Base-by-base conservation (phyloP, 345 rosid genomes). In the Brassica cretica region DNA sequence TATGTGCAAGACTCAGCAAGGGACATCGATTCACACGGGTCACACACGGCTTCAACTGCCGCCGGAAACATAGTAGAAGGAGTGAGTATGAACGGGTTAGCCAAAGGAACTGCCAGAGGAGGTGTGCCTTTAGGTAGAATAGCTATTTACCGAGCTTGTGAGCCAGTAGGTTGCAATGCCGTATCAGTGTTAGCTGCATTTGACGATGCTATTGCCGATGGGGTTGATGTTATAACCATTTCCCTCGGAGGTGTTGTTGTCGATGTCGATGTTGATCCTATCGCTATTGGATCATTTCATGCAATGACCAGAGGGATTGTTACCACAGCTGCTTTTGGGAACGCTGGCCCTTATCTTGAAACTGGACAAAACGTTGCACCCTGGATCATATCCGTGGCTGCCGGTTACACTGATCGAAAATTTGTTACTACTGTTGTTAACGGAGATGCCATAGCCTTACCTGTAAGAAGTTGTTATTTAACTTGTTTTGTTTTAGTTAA, bases 171-270 rank as follows among this genome's bases (percentile, higher is more conserved):
- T 25, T 82, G 87, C 33, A 37, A 24, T 1, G 18, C 62, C 0
- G 62, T 2, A 3, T 44, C 33, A 5, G 12, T 81, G 0, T 5
- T 84, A 6, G 83, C 86, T 68, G 80, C 83, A 0, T 75, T 80
- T 35, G 83, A 80, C 15, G 83, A 80, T 56, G 83, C 83, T 24
- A 72, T 76, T 18, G 81, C 75, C 6, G 84, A 81, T 51, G 80
- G 98, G 0, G 98, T 93, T 14, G 89, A 93, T 51, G 82, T 91
- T 35, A 84, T 91, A 77, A 91, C 97, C 30, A 61, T 93, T 14
- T 93, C 97, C 4, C 86, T 91, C 0, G 93, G 97, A 3, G 96
- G 93, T 7, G 58, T 6, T 2, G 2, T 21, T 24, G 64, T 53
- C 64, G 58, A 29, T 14, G 86, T 84, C 12, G 87, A 82, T 56